A percentile compares a stretch with the other conserved stretches of the same genome.
Conservation (phyloP, 2,329 filamentous ascomycete species). For the Talaromyces sp. region DNA sequence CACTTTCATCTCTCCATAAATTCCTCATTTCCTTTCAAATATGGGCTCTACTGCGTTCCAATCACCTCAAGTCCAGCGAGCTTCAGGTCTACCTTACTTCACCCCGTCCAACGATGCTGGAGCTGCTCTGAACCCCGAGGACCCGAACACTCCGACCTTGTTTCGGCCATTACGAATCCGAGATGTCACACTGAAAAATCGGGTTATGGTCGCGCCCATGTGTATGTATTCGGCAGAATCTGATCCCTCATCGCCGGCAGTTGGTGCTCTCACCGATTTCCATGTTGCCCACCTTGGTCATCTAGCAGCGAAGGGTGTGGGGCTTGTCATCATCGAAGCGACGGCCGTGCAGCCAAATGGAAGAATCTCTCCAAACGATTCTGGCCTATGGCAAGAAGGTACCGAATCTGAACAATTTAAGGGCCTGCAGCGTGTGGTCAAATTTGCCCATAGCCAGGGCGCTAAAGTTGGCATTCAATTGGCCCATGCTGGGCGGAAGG, state of each 20-base stretch:
- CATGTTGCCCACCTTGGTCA: constrained; percentile 81
- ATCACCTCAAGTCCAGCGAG: constrained; percentile 14
- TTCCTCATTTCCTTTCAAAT: background rate
- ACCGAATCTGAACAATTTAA: constrained; percentile 63
- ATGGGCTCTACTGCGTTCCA: constrained; percentile 10
- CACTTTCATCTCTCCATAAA: background rate
- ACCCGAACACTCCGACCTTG: constrained; percentile 52
- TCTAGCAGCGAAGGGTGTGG: constrained; percentile 72
- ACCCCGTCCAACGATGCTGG: constrained; percentile 41
- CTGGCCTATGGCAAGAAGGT: constrained; percentile 74
- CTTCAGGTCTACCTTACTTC: constrained; percentile 40
- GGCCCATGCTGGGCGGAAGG: constrained; percentile 72
- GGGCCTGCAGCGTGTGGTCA: constrained; percentile 65
- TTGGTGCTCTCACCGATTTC: constrained; percentile 74
- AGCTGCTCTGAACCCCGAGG: constrained; percentile 39
- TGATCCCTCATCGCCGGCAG: constrained; percentile 27
- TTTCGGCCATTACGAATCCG: constrained; percentile 60
- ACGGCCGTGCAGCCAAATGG: constrained; percentile 74
- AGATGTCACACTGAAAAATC: constrained; percentile 63
- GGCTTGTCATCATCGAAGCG: constrained; percentile 75
- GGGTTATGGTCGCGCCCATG: constrained; percentile 64
- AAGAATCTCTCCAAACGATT: constrained; percentile 68
- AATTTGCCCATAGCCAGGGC: constrained; percentile 77
- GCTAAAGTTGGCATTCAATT: constrained; percentile 79
- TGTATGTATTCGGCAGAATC: constrained; percentile 68